Evolutionary conservation across 2,329 filamentous ascomycete genomes (phyloP).

Genomic region (Coniochaeta sp.): DNA sequence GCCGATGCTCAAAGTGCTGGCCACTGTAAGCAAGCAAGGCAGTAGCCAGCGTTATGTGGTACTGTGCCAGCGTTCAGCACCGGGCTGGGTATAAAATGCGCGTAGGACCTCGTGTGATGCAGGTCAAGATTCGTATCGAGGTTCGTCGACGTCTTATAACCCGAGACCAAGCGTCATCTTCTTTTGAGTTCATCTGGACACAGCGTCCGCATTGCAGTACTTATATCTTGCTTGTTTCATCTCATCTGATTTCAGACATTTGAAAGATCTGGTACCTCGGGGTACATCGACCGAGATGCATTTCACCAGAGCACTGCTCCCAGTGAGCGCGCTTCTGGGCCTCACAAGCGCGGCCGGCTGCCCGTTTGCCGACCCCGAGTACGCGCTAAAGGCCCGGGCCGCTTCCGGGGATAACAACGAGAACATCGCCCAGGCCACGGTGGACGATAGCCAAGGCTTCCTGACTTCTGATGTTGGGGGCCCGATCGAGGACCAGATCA

Average conservation of each 20-base stretch:
- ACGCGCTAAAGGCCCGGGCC: conserved; percentile 17
- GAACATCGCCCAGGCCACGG: conserved; percentile 6
- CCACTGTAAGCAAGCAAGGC: background rate
- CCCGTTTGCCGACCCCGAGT: conserved; percentile 23
- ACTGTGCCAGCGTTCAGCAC: background rate
- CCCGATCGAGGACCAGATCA: conserved; percentile 60
- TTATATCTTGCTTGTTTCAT: background rate
- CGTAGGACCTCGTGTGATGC: background rate
- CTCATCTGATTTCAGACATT: background rate
- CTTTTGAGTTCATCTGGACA: background rate
- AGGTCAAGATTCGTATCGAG: background rate
- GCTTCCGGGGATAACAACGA: conserved; percentile 7
- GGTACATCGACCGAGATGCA: conserved; percentile 2
- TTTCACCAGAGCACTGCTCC: background rate
- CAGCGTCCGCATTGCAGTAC: background rate
- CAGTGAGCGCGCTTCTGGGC: conserved; percentile 10
- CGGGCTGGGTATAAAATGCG: background rate
- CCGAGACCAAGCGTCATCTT: background rate
- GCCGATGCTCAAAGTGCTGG: background rate
- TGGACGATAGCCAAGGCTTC: conserved; percentile 47
- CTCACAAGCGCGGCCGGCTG: conserved; percentile 21
- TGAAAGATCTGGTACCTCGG: background rate
- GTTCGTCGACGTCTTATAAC: background rate
- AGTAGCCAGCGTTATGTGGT: too few species aligned
- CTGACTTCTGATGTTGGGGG: conserved; percentile 63